Evolutionary conservation across 805 yeast genomes (phyloP).

Genomic region (Naumovozyma baii): DNA sequence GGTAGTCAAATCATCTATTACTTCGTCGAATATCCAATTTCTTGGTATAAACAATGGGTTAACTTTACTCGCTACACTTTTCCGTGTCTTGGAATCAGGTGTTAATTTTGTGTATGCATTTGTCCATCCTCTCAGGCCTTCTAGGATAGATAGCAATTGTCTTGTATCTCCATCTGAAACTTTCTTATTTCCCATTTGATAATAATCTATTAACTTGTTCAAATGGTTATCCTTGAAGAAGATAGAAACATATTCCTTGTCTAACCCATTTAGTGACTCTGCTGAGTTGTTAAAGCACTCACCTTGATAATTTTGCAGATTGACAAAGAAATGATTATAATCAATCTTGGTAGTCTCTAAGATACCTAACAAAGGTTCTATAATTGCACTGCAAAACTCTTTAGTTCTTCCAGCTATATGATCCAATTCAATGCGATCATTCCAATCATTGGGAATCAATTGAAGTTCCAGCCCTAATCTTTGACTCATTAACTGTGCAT

Average conservation of each 20-base stretch:
- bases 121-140: constrained; percentile 44
- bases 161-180: constrained; percentile 22
- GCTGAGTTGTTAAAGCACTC: constrained; percentile 27
- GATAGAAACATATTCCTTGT: constrained; percentile 9
- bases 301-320: constrained; percentile 42
- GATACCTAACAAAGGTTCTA: constrained; percentile 54
- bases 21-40: constrained; percentile 81
- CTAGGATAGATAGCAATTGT: constrained; percentile 29
- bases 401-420: constrained; percentile 7
- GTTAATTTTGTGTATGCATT: constrained; percentile 38
- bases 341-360: constrained; percentile 57
- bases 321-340: constrained; percentile 68
- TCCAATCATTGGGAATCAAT: constrained; percentile 31
- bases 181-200: constrained; percentile 1
- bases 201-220: constrained; percentile 14
- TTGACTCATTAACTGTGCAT: constrained; percentile 46
- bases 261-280: constrained; percentile 14
- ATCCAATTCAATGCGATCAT: constrained; percentile 7
- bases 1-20: constrained; percentile 48
- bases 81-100: constrained; percentile 33
- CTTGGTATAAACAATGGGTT: constrained; percentile 82
- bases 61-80: constrained; percentile 32
- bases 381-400: constrained; percentile 27
- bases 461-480: constrained; percentile 57
- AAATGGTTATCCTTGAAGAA: constrained; percentile 15